Conservation (phyloP, 257 asterid genomes). For the Eustoma russellianum region DNA sequence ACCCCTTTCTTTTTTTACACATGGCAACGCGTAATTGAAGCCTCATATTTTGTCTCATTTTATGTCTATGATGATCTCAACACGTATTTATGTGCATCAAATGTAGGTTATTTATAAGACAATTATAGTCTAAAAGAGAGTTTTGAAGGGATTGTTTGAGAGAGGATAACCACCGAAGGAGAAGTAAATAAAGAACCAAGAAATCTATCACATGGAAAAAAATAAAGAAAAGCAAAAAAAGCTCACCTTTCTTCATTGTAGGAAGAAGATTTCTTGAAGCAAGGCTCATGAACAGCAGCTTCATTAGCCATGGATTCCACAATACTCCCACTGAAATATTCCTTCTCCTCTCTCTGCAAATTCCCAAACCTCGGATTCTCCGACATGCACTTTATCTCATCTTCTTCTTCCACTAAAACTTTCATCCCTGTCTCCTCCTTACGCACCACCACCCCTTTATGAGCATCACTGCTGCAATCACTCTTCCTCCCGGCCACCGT, state of each 20-base stretch:
- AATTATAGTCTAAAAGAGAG: no score
- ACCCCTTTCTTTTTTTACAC: no score
- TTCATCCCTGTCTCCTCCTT: slow-evolving; percentile 18
- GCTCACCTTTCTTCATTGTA: slow-evolving; percentile 77
- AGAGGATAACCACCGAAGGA: no score
- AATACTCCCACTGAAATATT: slow-evolving; percentile 88
- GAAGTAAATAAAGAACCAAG: no score
- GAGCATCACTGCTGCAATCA: slow-evolving; percentile 28
- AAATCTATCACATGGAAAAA: neutral
- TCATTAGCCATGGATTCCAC: slow-evolving; percentile 46
- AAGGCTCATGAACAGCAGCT: slow-evolving; percentile 11
- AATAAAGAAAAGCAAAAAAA: neutral
- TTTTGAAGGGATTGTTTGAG: no score
- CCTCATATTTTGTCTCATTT: no score
- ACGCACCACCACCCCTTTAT: slow-evolving; percentile 34
- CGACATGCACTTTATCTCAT: slow-evolving; percentile 59
- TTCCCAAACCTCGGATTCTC: slow-evolving; percentile 89
- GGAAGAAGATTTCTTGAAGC: slow-evolving; percentile 68
- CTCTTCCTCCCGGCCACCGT: slow-evolving; percentile 41
- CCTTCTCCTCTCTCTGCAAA: slow-evolving; percentile 55
- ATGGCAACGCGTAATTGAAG: no score
- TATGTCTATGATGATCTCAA: no score
- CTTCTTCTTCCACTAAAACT: slow-evolving; percentile 27
- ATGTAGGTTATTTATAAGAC: no score
- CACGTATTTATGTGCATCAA: no score